Evolutionary conservation across 2,329 filamentous ascomycete genomes (phyloP), one percentile per base, ranked within the genome.

Genomic region (Conoideocrella luteorostrata): DNA sequence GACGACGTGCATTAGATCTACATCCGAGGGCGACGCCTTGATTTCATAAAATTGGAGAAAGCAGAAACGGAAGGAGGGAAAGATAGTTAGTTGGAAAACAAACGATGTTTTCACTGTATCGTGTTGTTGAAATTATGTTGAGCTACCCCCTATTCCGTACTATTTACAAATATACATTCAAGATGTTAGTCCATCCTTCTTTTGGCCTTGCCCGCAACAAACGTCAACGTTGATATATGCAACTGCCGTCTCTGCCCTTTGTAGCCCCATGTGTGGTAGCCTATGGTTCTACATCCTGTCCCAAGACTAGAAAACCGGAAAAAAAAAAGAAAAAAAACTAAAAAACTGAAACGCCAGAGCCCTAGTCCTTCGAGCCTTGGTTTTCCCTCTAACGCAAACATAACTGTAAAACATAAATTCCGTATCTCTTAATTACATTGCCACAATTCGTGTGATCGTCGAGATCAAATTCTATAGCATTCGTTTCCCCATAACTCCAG

Each of bases 401-500:
- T n/a, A n/a, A n/a, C n/a, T n/a, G 5, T 36, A 24, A 39, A 29
- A 3, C 30, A 40, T 5, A 41, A 39, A 29, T 24, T n/a, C 11
- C 24, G 15, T 37, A 21, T 47, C 22, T 26, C 34, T 35, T 32
- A 26, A 41, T 24, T 34, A 40, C 41, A 29, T 44, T 17, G 42
- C 43, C 33, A 41, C 29, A 32, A n/a, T 45, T 40, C 41, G 38
- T 38, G 37, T 39, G 38, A 47, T 33, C 30, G 21, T 47, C 33
- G 18, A 36, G 38, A 41, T 24, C 42, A 45, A 23, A 23, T 44
- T 38, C n/a, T 41, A 33, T 44, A 30, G 33, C 32, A 28, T 18
- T 32, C 13, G 21, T 12, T 39, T 37, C 21, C 36, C 42, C 42
- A 45, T 23, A 45, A 48, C 46, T 43, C 46, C 46, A 17, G 36